Percentiles rank a stretch among this genome's conserved stretches.
phyloP scores from a whole-genome alignment of 441 rosid species.

The Eutrema salsugineum region DNA sequence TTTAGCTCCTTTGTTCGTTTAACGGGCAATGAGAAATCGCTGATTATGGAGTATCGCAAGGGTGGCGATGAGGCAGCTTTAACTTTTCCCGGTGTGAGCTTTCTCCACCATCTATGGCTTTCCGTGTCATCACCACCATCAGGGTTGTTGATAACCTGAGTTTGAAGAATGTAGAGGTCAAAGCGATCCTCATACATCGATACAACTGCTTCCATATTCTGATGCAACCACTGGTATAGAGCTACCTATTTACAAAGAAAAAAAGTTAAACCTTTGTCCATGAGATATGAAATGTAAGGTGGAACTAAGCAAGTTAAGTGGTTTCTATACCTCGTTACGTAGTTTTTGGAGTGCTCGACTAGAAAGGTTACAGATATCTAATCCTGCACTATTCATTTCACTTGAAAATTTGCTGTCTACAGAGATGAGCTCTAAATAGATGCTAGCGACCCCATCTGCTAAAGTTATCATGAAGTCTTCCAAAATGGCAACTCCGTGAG shows the following conservation, averaged over 20 bases:
- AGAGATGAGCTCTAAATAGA: slow-evolving; percentile 86
- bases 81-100: slow-evolving; percentile 40
- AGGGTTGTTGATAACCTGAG: slow-evolving; percentile 44
- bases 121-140: slow-evolving; percentile 32
- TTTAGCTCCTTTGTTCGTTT: slow-evolving; percentile 86
- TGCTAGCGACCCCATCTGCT: slow-evolving; percentile 82
- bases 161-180: slow-evolving; percentile 63
- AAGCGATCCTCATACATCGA: slow-evolving; percentile 94
- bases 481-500: slow-evolving; percentile 67
- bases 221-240: slow-evolving; percentile 84
- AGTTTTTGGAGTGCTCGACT: slow-evolving; percentile 82
- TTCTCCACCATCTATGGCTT: slow-evolving; percentile 69
- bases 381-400: slow-evolving; percentile 55
- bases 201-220: slow-evolving; percentile 79
- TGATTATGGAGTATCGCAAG: slow-evolving; percentile 43
- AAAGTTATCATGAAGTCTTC: slow-evolving; percentile 82
- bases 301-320: not conserved
- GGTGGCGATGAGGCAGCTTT: slow-evolving; percentile 33
- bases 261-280: not conserved
- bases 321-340: slow-evolving; percentile 72
- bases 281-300: slow-evolving; percentile 6
- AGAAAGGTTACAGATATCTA: slow-evolving; percentile 71
- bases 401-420: slow-evolving; percentile 72
- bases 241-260: slow-evolving; percentile 52
- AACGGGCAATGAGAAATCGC: slow-evolving; percentile 62